phyloP scores from a whole-genome alignment of 2,329 filamentous ascomycete genomes.

The Claviceps monticola region DNA sequence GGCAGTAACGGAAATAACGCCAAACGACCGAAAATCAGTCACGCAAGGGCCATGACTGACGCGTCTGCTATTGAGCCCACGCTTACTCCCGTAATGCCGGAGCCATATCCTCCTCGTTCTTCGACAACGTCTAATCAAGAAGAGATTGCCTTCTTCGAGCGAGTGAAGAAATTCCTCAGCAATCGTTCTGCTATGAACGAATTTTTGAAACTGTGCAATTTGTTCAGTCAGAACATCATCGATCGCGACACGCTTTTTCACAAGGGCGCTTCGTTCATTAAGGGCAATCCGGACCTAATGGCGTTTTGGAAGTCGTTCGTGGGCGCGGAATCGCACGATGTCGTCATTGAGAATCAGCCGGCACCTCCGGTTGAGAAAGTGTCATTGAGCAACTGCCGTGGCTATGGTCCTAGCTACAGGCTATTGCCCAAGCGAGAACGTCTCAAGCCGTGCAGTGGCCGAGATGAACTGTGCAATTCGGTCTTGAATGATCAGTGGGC shows the following conservation, averaged over 20 bases:
- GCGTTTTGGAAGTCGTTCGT: slow-evolving; percentile 78
- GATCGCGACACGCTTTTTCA: slow-evolving; percentile 71
- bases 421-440: slow-evolving; percentile 82
- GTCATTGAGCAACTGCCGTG: slow-evolving; percentile 89
- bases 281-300: slow-evolving; percentile 78
- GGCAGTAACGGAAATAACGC: slow-evolving; percentile 23
- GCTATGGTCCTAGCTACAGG: slow-evolving; percentile 90
- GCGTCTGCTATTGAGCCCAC: slow-evolving; percentile 65
- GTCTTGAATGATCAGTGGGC: slow-evolving; percentile 98
- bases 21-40: slow-evolving; percentile 65
- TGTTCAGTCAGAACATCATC: slow-evolving; percentile 87
- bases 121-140: slow-evolving; percentile 64
- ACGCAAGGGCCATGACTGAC: slow-evolving; percentile 47
- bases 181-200: slow-evolving; percentile 90
- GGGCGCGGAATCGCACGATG: slow-evolving; percentile 61
- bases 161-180: slow-evolving; percentile 88
- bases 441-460: slow-evolving; percentile 81
- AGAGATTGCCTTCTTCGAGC: slow-evolving; percentile 87
- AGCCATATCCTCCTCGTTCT: slow-evolving; percentile 67
- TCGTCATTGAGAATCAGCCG: slow-evolving; percentile 65
- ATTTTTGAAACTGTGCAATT: slow-evolving; percentile 91
- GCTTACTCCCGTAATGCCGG: slow-evolving; percentile 74
- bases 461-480: slow-evolving; percentile 84
- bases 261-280: slow-evolving; percentile 75
- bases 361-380: slow-evolving; percentile 65